Base-by-base conservation (phyloP, 257 asterid genomes). In the Solanum arcanum region DNA sequence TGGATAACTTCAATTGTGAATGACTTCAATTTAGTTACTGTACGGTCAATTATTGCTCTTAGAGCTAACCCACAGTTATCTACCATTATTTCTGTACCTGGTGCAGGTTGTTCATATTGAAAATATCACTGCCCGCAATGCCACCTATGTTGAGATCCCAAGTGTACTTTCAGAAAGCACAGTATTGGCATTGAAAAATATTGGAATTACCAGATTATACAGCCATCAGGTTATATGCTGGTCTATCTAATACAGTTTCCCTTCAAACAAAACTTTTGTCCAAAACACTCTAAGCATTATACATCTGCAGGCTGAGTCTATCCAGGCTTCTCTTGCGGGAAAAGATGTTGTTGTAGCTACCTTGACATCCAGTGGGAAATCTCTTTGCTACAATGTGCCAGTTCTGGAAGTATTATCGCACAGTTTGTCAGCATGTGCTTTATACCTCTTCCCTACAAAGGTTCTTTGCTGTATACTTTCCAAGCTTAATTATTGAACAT, bases 331-430 rank as follows among this genome's bases (percentile, higher is more conserved):
- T 31, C 98, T 97, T 85, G 94, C 94, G 83, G 98, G 99, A 76
- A 93, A 97, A 90, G 92, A 94, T 92, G 99, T 95, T 76, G 93
- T 94, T 62, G 98, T 97, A 89, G 98, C 98, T 86, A 97, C 98
- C 90, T 92, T 94, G 98, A 97, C 99, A 86, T 95, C 99, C 86
- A 97, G 99, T 89, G 99, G 99, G 92, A 97, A 97, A 91, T 97
- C 99, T 85, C 99, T 97, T 88, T 97, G 99, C 92, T 97, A 95
- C 91, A 95, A 95, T 90, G 91, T 97, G 85, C 99, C 99, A 59
- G 97, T 97, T 91, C 78, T 97, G 92, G 98, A 97, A 94, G 92
- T 87, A 47, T 88, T 97, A 87, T 92, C 89, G 39, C 94, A 88
- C 15, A 89, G 94, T 90, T 92, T 92, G 62, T 91, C 88, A 88